Percentiles rank a stretch among this genome's conserved stretches.
Conservation (phyloP, 495 filamentous ascomycete species). For the Neurospora sp. region DNA sequence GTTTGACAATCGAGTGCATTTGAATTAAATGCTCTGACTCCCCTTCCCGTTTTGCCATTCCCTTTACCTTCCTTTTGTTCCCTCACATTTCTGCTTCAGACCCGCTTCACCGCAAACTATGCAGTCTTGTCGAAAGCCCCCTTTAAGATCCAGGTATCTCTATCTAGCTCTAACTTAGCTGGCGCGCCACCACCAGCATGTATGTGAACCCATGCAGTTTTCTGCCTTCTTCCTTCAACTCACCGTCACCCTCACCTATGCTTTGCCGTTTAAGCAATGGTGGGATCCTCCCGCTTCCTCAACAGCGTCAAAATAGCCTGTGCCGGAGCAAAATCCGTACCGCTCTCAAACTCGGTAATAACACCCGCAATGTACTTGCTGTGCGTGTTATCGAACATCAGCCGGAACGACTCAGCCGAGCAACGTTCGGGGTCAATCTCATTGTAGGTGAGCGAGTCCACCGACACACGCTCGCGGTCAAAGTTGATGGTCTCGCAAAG, state of each 20-base stretch:
- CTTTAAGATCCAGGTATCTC: background rate
- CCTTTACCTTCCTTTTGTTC: background rate
- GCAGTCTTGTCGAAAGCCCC: background rate
- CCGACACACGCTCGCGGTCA: constrained; percentile 68
- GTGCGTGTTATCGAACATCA: constrained; percentile 93
- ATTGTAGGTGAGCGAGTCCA: constrained; percentile 87
- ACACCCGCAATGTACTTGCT: constrained; percentile 80
- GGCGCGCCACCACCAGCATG: background rate
- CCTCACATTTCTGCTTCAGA: background rate
- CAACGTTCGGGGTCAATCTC: constrained; percentile 61
- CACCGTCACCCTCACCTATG: background rate
- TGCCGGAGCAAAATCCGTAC: constrained; percentile 63
- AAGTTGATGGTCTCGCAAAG: constrained; percentile 96
- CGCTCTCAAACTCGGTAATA: constrained; percentile 65
- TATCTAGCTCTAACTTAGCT: background rate
- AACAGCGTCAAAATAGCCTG: constrained; percentile 59
- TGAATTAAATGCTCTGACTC: background rate
- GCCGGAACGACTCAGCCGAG: constrained; percentile 56
- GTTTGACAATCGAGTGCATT: background rate
- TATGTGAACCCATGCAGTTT: background rate
- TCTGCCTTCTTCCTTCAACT: background rate
- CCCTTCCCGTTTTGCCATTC: background rate
- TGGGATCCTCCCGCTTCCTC: constrained; percentile 39
- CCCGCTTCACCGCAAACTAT: background rate
- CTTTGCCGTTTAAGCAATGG: constrained; percentile 19